phyloP scores from a whole-genome alignment of 148 eudicot genomes.

The Vaccinium darrowii region DNA sequence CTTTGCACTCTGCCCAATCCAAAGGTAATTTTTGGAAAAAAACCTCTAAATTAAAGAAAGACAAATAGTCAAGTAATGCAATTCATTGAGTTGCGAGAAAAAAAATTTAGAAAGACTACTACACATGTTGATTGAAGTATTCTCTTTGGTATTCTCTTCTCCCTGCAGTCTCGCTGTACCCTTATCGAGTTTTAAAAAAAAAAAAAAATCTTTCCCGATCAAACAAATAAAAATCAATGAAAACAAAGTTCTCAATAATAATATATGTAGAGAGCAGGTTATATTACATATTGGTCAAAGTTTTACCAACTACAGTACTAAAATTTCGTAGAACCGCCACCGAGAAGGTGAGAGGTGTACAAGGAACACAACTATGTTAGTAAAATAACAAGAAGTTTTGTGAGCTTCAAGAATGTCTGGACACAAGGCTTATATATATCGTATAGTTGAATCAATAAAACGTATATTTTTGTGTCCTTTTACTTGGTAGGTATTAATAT shows the following conservation, averaged over 20 bases:
- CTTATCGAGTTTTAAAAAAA: too few species aligned
- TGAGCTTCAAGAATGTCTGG: slow-evolving; percentile 8
- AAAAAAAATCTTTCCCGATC: too few species aligned
- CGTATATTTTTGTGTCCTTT: not conserved
- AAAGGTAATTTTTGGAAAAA: not conserved
- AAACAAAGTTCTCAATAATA: too few species aligned
- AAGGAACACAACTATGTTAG: not conserved
- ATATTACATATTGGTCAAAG: too few species aligned
- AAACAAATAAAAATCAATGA: too few species aligned
- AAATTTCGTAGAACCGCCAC: too few species aligned
- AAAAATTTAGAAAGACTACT: too few species aligned
- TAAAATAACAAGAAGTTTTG: not conserved
- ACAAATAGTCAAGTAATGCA: not conserved
- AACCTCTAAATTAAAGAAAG: not conserved
- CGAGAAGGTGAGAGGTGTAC: not conserved
- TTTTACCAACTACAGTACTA: too few species aligned
- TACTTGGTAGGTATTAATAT: not conserved
- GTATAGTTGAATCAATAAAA: not conserved
- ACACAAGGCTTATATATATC: not conserved
- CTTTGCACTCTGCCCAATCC: not conserved
- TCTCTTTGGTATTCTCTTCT: too few species aligned
- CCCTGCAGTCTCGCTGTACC: too few species aligned
- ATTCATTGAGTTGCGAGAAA: not conserved
- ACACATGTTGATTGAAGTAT: too few species aligned
- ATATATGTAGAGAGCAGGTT: too few species aligned